phyloP scores from a whole-genome alignment of 805 yeast genomes.

The Komagataella pastoris region DNA sequence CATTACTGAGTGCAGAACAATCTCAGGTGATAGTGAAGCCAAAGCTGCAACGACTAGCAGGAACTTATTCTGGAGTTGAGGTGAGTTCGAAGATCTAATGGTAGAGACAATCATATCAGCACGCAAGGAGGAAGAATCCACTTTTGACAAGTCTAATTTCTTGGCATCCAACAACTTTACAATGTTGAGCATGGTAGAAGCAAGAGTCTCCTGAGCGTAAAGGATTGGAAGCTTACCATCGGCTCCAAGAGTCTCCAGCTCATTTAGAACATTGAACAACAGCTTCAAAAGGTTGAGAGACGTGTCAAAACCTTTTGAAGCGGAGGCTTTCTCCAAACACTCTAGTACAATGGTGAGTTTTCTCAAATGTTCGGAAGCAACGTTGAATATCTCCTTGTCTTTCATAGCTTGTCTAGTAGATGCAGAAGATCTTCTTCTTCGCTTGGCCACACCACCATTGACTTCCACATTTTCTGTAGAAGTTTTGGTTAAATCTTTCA shows the following conservation, averaged over 20 bases:
- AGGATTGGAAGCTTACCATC: constrained; percentile 88
- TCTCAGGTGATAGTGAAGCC: constrained; percentile 83
- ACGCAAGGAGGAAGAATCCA: constrained; percentile 56
- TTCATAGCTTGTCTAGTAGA: constrained; percentile 66
- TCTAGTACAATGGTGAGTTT: constrained; percentile 73
- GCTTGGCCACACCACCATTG: constrained; percentile 38
- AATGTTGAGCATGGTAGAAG: constrained; percentile 68
- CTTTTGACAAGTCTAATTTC: constrained; percentile 13
- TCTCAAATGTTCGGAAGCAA: constrained; percentile 70
- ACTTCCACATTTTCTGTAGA: constrained; percentile 11
- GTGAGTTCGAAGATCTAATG: constrained; percentile 78
- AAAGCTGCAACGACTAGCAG: constrained; percentile 75
- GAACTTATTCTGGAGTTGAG: constrained; percentile 87
- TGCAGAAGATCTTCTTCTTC: constrained; percentile 76
- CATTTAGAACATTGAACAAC: constrained; percentile 51
- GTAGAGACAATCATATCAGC: constrained; percentile 88
- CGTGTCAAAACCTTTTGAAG: constrained; percentile 9
- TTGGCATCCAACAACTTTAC: constrained; percentile 39
- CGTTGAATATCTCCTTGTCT: constrained; percentile 51
- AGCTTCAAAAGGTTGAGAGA: constrained; percentile 23
- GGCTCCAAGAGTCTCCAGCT: constrained; percentile 71
- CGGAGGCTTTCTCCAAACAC: constrained; percentile 43
- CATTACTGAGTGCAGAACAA: constrained; percentile 91
- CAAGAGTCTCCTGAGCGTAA: constrained; percentile 83
- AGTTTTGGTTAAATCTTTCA: constrained; percentile 29